Evolutionary conservation across 2,329 filamentous ascomycete genomes (phyloP).

Genomic region (Diaporthe ampelina): DNA sequence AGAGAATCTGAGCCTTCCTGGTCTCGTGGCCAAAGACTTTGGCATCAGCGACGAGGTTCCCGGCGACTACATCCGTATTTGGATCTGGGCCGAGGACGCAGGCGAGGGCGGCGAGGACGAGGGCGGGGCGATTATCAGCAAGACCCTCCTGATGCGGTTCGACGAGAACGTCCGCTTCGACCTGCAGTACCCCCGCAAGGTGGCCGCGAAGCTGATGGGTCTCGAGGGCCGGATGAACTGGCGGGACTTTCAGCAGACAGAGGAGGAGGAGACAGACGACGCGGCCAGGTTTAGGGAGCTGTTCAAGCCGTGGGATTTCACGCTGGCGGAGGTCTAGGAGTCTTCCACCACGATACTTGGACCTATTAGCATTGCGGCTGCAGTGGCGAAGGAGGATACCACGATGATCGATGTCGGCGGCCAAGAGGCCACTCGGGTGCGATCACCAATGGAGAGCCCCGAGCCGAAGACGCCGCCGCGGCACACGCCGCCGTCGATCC

Average conservation of each 20-base stretch:
- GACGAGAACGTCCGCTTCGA: slow-evolving; percentile 83
- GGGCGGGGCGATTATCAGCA: slow-evolving; percentile 67
- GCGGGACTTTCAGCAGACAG: slow-evolving; percentile 84
- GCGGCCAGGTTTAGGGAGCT: slow-evolving; percentile 83
- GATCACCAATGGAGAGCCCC: not conserved
- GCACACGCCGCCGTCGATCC: not conserved
- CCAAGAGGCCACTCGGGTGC: not conserved
- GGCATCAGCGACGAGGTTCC: slow-evolving; percentile 63
- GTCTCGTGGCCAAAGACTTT: slow-evolving; percentile 63
- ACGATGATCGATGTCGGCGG: slow-evolving; percentile 14
- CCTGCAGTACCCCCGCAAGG: slow-evolving; percentile 88
- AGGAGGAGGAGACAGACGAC: slow-evolving; percentile 84
- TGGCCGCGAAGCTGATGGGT: slow-evolving; percentile 88
- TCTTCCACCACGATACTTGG: slow-evolving; percentile 5
- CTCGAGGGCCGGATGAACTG: slow-evolving; percentile 85
- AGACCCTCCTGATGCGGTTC: slow-evolving; percentile 81
- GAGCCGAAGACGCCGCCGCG: not conserved
- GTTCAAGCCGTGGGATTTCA: slow-evolving; percentile 92
- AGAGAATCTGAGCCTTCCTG: slow-evolving; percentile 75
- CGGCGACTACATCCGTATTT: slow-evolving; percentile 83
- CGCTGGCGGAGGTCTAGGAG: slow-evolving; percentile 52
- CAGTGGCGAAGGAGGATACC: not conserved
- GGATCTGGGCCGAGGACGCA: slow-evolving; percentile 78
- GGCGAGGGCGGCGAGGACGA: slow-evolving; percentile 58
- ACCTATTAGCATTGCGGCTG: not conserved